Conservation (phyloP, 2,329 filamentous ascomycete genomes). For the Fusarium sp. region DNA sequence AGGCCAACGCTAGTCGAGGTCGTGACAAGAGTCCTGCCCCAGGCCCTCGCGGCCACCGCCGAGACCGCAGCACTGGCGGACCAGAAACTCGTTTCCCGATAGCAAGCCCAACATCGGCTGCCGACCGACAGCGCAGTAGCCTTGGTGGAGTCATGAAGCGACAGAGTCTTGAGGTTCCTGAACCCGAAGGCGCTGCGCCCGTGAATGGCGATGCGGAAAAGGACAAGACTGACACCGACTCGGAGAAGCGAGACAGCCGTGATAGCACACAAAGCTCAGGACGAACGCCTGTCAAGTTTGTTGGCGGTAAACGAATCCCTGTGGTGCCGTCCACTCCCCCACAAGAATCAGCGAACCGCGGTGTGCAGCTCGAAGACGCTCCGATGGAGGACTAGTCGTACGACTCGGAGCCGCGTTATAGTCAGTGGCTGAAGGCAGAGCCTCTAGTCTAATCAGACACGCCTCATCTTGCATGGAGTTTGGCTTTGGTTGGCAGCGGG, state of each 20-base stretch:
- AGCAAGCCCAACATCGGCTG: constrained; percentile 67
- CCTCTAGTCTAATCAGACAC: constrained; percentile 17
- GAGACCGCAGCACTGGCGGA: constrained; percentile 80
- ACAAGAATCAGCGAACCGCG: constrained; percentile 49
- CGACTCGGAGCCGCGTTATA: constrained; percentile 15
- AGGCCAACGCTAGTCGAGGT: constrained; percentile 69
- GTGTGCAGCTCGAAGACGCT: constrained; percentile 61
- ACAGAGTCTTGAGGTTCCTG: constrained; percentile 84
- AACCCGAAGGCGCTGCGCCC: constrained; percentile 58
- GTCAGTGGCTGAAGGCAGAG: constrained; percentile 20
- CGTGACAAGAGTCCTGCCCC: constrained; percentile 79
- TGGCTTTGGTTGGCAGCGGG: constrained; percentile 24
- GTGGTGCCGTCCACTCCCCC: constrained; percentile 43
- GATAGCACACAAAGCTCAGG: constrained; percentile 63
- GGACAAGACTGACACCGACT: constrained; percentile 38
- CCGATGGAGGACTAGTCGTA: constrained; percentile 59
- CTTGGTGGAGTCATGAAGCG: constrained; percentile 64
- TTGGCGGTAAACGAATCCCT: constrained; percentile 57
- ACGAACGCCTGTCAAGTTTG: constrained; percentile 56
- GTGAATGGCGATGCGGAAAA: constrained; percentile 53
- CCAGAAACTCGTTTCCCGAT: constrained; percentile 87
- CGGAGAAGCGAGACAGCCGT: constrained; percentile 72
- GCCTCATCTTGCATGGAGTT: constrained; percentile 30
- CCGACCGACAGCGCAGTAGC: constrained; percentile 60
- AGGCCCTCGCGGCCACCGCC: constrained; percentile 70